Conservation (phyloP, 768 basidiomycete genomes). For the Russula lepida region DNA sequence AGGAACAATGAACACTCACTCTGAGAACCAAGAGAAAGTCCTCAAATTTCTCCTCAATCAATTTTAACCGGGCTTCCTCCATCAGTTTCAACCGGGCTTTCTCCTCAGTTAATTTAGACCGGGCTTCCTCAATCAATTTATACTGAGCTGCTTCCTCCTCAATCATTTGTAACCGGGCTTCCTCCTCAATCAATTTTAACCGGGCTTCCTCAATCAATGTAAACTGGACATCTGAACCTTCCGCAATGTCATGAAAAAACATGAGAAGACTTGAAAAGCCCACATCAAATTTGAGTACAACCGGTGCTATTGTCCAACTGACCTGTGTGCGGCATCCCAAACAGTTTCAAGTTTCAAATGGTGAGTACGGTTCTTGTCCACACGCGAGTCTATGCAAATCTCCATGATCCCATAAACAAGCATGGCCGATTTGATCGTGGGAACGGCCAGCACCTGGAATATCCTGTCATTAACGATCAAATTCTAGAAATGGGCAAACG, state of each 20-base stretch:
- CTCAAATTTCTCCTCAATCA: constrained; percentile 1
- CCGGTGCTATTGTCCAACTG: not conserved
- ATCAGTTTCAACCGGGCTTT: too few species aligned
- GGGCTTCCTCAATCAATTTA: too few species aligned
- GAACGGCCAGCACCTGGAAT: not conserved
- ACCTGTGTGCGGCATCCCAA: constrained; percentile 9
- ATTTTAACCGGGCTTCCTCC: too few species aligned
- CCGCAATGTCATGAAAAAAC: constrained; percentile 8
- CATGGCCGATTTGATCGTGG: constrained; percentile 14
- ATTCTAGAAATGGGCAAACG: not conserved
- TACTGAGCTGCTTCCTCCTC: too few species aligned
- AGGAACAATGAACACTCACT: not conserved
- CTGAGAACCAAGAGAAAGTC: constrained; percentile 1
- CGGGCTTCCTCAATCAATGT: too few species aligned
- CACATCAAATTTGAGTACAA: not conserved
- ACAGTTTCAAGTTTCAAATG: constrained; percentile 8
- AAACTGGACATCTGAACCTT: not conserved
- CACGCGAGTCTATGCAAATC: not conserved
- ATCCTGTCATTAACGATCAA: not conserved
- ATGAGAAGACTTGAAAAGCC: constrained; percentile 1
- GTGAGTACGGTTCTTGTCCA: constrained; percentile 13
- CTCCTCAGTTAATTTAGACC: too few species aligned
- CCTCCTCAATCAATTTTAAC: not conserved
- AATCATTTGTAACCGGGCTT: too few species aligned
- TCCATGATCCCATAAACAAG: constrained; percentile 16